phyloP scores from a whole-genome alignment of 2,329 filamentous ascomycete species.

The Pseudofabraea citricarpa region DNA sequence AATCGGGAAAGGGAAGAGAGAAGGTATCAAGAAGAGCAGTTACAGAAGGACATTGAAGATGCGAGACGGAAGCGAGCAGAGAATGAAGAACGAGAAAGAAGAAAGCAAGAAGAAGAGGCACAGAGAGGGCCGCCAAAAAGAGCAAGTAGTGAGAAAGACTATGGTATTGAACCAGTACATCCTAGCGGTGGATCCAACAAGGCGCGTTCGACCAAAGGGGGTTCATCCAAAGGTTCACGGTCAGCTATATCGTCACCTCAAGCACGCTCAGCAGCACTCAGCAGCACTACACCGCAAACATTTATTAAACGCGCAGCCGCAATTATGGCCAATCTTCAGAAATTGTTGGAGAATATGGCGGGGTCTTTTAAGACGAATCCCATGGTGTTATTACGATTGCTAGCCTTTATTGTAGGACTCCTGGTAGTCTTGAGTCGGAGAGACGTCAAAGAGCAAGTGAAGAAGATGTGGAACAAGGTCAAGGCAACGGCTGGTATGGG shows the following conservation, averaged over 20 bases:
- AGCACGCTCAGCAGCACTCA: slow-evolving; percentile 12
- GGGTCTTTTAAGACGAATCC: slow-evolving; percentile 51
- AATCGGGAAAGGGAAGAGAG: slow-evolving; percentile 56
- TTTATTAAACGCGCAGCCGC: slow-evolving; percentile 37
- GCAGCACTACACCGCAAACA: slow-evolving; percentile 11
- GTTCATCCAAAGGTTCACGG: slow-evolving; percentile 31
- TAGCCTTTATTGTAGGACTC: slow-evolving; percentile 78
- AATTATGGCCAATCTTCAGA: slow-evolving; percentile 47
- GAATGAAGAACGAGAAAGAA: slow-evolving; percentile 46
- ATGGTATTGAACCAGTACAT: slow-evolving; percentile 56
- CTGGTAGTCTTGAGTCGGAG: slow-evolving; percentile 70
- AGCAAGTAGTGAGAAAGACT: slow-evolving; percentile 59
- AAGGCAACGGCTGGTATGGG: slow-evolving; percentile 89
- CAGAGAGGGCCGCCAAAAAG: slow-evolving; percentile 48
- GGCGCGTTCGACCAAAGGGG: slow-evolving; percentile 26
- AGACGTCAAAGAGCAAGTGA: slow-evolving; percentile 59
- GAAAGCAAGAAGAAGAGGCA: slow-evolving; percentile 30
- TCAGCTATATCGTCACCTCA: slow-evolving; percentile 11
- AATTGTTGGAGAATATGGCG: slow-evolving; percentile 46
- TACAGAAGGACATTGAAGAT: slow-evolving; percentile 53
- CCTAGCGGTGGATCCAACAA: slow-evolving; percentile 14
- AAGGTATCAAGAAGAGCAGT: slow-evolving; percentile 50
- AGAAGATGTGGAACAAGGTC: slow-evolving; percentile 52
- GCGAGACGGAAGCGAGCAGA: slow-evolving; percentile 49
- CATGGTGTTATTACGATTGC: slow-evolving; percentile 50